Evolutionary conservation across 495 filamentous ascomycete species (phyloP).

Genomic region (Umbilicaria muhlenbergii): DNA sequence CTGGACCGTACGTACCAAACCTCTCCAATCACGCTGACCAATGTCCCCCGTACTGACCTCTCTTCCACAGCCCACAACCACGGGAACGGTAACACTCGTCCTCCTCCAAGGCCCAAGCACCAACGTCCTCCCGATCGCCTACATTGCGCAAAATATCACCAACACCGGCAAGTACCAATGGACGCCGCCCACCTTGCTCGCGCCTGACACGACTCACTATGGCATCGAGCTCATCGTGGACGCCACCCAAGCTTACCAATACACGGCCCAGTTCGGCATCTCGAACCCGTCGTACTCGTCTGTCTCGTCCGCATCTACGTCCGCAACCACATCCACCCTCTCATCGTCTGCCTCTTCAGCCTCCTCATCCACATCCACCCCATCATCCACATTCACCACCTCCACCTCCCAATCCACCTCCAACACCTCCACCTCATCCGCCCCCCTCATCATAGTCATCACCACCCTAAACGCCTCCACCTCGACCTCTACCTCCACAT

Average conservation of each 20-base stretch:
- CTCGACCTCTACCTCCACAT: constrained; percentile 9
- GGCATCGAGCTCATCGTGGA: constrained; percentile 52
- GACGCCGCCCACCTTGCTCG: constrained; percentile 34
- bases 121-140: constrained; percentile 37
- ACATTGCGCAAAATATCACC: constrained; percentile 36
- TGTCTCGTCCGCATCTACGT: constrained; percentile 23
- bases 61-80: constrained; percentile 21
- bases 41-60: background rate
- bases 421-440: background rate
- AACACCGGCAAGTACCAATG: constrained; percentile 46
- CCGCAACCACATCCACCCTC: background rate
- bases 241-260: constrained; percentile 48
- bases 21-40: background rate
- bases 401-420: constrained; percentile 2
- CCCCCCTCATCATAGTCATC: constrained; percentile 3
- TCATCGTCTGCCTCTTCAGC: background rate
- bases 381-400: constrained; percentile 1
- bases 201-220: constrained; percentile 38
- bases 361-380: background rate
- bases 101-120: constrained; percentile 44
- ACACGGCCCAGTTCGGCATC: constrained; percentile 55
- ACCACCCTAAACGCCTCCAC: constrained; percentile 1
- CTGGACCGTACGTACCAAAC: constrained; percentile 24
- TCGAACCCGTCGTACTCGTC: constrained; percentile 32
- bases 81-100: constrained; percentile 39